Percentiles rank a stretch among this genome's conserved stretches.
Evolutionary conservation across 2,329 filamentous ascomycete genomes (phyloP).

Genomic region (Fusarium oligoseptatum): DNA sequence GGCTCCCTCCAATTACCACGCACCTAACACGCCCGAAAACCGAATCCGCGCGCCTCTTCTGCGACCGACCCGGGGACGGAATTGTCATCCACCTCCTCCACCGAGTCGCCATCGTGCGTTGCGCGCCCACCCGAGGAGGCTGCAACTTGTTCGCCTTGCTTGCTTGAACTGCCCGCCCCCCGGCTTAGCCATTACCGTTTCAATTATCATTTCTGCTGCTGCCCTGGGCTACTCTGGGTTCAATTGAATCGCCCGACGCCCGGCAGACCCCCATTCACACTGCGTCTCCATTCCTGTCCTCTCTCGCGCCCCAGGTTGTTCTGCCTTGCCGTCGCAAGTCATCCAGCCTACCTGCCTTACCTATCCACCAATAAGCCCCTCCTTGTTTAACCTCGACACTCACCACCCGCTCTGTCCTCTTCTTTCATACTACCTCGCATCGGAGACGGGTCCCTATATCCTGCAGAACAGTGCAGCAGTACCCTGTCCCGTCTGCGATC

Average conservation of each 20-base stretch:
- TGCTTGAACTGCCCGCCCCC: conserved; percentile 25
- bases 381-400: conserved; percentile 11
- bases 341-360: background rate
- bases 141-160: conserved; percentile 18
- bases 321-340: conserved; percentile 22
- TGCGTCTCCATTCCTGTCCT: conserved; percentile 13
- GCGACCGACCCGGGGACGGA: conserved; percentile 10
- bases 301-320: conserved; percentile 28
- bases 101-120: conserved; percentile 19
- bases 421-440: conserved; percentile 6
- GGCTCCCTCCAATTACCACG: conserved; percentile 17
- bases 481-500: conserved; percentile 2
- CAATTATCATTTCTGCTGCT: conserved; percentile 22
- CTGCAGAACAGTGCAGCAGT: conserved; percentile 26
- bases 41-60: conserved; percentile 17
- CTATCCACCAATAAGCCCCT: conserved; percentile 23
- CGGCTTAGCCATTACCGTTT: conserved; percentile 13
- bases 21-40: conserved; percentile 17
- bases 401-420: conserved; percentile 7
- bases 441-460: conserved; percentile 20
- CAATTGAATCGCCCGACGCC: conserved; percentile 30
- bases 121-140: conserved; percentile 17
- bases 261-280: conserved; percentile 3
- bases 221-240: conserved; percentile 15
- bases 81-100: conserved; percentile 18